Percentiles rank a stretch among this genome's conserved stretches.
These are phyloP conservation scores for Fusarium duplospermum DNA, from an alignment of 2,329 filamentous ascomycete genomes.

Conservation along the genomic window DNA sequence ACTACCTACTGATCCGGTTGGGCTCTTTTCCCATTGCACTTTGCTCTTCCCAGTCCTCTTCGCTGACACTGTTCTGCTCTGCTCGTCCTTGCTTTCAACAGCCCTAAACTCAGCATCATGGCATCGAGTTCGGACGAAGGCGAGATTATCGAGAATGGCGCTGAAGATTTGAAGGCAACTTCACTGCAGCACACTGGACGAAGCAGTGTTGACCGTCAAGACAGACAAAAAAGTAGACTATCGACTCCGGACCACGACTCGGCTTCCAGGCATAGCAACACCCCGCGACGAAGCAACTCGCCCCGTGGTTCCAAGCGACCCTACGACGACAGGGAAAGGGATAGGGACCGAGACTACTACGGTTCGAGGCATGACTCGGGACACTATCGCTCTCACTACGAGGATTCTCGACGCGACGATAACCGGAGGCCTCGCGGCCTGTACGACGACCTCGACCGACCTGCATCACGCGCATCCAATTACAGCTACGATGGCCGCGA, in stretches of 20 bases:
- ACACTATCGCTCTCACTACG: conserved; percentile 71
- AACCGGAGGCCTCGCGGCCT: conserved; percentile 60
- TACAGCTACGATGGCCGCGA: conserved; percentile 63
- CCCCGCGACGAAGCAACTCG: conserved; percentile 65
- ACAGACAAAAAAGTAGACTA: conserved; percentile 78
- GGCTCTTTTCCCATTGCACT: conserved; percentile 53
- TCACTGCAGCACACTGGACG: conserved; percentile 80
- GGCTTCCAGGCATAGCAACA: conserved; percentile 56
- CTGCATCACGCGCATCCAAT: conserved; percentile 54
- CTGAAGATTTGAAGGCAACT: conserved; percentile 82
- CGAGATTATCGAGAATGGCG: conserved; percentile 82
- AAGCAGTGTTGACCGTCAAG: conserved; percentile 90
- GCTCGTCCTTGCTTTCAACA: conserved; percentile 30
- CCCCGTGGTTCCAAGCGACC: conserved; percentile 76
- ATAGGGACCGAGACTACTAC: conserved; percentile 54
- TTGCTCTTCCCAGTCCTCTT: conserved; percentile 43
- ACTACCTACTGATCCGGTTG: conserved; percentile 55
- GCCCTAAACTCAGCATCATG: conserved; percentile 44
- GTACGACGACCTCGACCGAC: conserved; percentile 70
- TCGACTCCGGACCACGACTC: conserved; percentile 68
- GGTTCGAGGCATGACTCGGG: conserved; percentile 69
- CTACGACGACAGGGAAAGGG: conserved; percentile 69
- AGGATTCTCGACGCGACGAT: conserved; percentile 63
- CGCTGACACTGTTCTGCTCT: conserved; percentile 51
- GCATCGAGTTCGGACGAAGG: conserved; percentile 82